phyloP scores from a whole-genome alignment of 2,329 filamentous ascomycete genomes.

The Ophiobolus disseminans region DNA sequence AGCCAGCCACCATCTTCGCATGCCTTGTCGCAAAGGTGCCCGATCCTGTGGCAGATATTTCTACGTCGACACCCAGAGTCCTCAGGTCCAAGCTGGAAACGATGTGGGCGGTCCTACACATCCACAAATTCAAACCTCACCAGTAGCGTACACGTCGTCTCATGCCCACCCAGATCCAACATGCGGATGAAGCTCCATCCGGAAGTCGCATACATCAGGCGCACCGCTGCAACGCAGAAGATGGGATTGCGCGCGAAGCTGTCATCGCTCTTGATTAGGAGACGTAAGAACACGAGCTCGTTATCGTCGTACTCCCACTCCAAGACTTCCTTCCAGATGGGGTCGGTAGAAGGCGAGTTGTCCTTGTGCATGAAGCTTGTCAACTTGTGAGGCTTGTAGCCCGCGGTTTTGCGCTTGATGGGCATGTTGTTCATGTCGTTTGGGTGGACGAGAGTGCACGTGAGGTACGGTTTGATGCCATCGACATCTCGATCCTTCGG shows the following conservation, averaged over 20 bases:
- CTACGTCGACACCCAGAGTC: too few species aligned
- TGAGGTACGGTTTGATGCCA: constrained; percentile 69
- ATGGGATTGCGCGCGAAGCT: constrained; percentile 68
- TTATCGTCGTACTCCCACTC: constrained; percentile 74
- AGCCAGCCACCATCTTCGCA: too few species aligned
- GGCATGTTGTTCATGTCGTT: constrained; percentile 57
- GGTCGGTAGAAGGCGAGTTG: constrained; percentile 67
- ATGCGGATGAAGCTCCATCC: constrained; percentile 71
- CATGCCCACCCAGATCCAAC: constrained; percentile 68
- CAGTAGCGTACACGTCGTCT: constrained; percentile 68
- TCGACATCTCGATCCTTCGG: constrained; percentile 55
- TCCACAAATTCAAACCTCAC: constrained; percentile 64
- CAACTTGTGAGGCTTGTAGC: constrained; percentile 67
- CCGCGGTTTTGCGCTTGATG: constrained; percentile 67
- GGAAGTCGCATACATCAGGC: constrained; percentile 62
- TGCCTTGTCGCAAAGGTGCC: too few species aligned
- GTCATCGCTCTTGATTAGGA: constrained; percentile 72
- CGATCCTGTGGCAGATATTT: neutral
- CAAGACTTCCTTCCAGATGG: constrained; percentile 70
- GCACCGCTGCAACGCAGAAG: constrained; percentile 66
- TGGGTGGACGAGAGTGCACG: constrained; percentile 69
- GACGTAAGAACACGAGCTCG: constrained; percentile 68
- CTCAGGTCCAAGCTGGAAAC: neutral
- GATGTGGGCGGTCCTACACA: constrained; percentile 24
- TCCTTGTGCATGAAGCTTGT: constrained; percentile 63